phyloP scores from a whole-genome alignment of 2,329 filamentous ascomycete species.

The Colletotrichum musae region DNA sequence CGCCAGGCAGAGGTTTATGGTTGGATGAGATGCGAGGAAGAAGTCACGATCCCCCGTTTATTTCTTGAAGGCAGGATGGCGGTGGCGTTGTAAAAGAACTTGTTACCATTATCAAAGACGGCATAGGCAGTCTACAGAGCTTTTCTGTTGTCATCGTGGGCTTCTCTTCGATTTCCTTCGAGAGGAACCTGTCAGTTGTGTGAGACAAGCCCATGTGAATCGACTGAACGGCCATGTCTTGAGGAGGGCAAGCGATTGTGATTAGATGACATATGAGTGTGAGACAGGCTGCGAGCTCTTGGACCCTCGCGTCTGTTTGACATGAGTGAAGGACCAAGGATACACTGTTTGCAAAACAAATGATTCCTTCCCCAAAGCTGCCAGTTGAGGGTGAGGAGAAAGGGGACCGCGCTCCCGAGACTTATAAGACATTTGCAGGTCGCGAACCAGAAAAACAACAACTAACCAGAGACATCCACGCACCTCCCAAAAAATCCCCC shows the following conservation, averaged over 20 bases:
- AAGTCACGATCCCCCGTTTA: constrained; percentile 18
- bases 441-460: constrained; percentile 33
- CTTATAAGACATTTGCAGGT: constrained; percentile 35
- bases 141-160: constrained; percentile 2
- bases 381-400: constrained; percentile 27
- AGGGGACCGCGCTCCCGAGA: constrained; percentile 26
- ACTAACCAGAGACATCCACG: constrained; percentile 36
- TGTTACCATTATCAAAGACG: constrained; percentile 37
- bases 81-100: constrained; percentile 42
- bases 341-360: constrained; percentile 37
- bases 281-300: constrained; percentile 9
- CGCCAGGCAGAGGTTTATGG: constrained; percentile 8
- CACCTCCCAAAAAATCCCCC: constrained; percentile 24
- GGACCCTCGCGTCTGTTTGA: background rate
- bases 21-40: constrained; percentile 31
- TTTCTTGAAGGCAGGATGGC: constrained; percentile 31
- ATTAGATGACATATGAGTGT: constrained; percentile 7
- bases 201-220: background rate
- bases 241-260: constrained; percentile 2
- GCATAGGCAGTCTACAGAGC: constrained; percentile 30
- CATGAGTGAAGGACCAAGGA: background rate
- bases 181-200: constrained; percentile 3
- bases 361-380: background rate
- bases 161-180: background rate
- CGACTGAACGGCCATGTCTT: background rate